Base-by-base conservation (phyloP, 192 early-diverging fungal genomes). In the Umbelopsis isabellina region DNA sequence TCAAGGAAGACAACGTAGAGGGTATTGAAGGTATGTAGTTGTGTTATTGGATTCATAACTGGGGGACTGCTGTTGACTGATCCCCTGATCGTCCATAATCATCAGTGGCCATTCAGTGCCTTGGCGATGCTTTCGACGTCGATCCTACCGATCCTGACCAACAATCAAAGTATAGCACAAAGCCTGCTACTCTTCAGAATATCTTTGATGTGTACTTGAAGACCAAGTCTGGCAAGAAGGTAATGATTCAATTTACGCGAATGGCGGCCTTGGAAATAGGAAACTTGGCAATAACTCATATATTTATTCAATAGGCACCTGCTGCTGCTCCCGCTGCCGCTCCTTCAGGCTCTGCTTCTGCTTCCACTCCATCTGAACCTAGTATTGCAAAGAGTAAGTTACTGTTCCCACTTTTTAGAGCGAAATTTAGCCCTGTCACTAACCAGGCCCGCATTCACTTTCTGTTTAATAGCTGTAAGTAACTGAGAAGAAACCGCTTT, bases 171-270 rank as follows among this genome's bases (percentile, higher is more conserved):
- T 93, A 93, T 67, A 89, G 88, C 67, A 97, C 96, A 72, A 95
- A 96, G 80, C 94, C 97, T 35, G 85, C 88, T 46, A 90, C 82
- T 41, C 86, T 99, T 13, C 82, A 85, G 58, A 87, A 87, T 53
- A 91, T 99, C 72, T 98, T 99, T 83, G 92, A 97, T 46, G 90
- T 96, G 25, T 97, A 93, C 75, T 77, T 93, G 45, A 91, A 89
- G 49, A 94, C 95, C 18, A 90, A 95, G 79, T 52, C 66, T 7
- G 68, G 64, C 45, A 46, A 72, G n/a, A 69, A 72, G 51, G 41
- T 52, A 49, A 49, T 68, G 72, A 51, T 73, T 68, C 27, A 30
- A 30, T 8, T 8, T 11, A 12, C 37, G 10, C 27, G 22, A 45
- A 13, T 49, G 16, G 2, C 49, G 16, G 21, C 27, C 20, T 41